Percentiles rank a stretch among this genome's conserved stretches.
These are phyloP conservation scores for Gossypium herbaceum DNA, from an alignment of 345 rosid species.

Conservation along the genomic window DNA sequence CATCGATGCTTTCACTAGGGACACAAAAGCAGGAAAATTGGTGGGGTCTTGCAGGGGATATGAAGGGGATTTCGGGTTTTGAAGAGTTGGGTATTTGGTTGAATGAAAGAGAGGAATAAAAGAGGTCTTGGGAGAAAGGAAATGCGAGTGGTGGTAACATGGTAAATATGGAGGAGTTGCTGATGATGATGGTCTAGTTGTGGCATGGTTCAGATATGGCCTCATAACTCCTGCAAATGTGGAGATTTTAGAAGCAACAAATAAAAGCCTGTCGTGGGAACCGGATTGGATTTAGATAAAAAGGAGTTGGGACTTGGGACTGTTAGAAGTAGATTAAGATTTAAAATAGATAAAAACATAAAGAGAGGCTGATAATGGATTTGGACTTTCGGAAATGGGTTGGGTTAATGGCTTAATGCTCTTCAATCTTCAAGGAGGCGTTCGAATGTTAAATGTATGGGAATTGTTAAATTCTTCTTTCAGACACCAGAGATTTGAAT, in stretches of 20 bases:
- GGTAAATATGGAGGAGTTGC: conserved; percentile 37
- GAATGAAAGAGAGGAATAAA: conserved; percentile 14
- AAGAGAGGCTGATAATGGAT: not conserved
- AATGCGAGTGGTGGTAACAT: conserved; percentile 38
- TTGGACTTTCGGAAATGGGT: not conserved
- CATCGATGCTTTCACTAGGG: conserved; percentile 43
- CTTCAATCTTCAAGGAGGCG: not conserved
- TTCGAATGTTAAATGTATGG: too few relatives aligned
- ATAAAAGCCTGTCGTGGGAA: not conserved
- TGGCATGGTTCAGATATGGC: conserved; percentile 14
- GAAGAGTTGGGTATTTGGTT: conserved; percentile 21
- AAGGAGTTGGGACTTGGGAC: not conserved
- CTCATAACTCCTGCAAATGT: conserved; percentile 13
- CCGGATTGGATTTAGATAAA: conserved; percentile 2
- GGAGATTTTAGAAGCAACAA: not conserved
- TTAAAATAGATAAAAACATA: not conserved
- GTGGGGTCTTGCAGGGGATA: conserved; percentile 15
- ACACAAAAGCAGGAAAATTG: conserved; percentile 19
- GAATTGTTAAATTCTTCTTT: not conserved
- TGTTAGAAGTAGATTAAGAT: not conserved
- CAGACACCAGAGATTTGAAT: not conserved
- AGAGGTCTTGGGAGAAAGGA: conserved; percentile 15
- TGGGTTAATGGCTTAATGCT: conserved; percentile 3
- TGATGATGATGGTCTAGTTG: conserved; percentile 14
- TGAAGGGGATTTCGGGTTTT: conserved; percentile 11